phyloP scores from a whole-genome alignment of 768 basidiomycete species.

The Termitomyces sp. region DNA sequence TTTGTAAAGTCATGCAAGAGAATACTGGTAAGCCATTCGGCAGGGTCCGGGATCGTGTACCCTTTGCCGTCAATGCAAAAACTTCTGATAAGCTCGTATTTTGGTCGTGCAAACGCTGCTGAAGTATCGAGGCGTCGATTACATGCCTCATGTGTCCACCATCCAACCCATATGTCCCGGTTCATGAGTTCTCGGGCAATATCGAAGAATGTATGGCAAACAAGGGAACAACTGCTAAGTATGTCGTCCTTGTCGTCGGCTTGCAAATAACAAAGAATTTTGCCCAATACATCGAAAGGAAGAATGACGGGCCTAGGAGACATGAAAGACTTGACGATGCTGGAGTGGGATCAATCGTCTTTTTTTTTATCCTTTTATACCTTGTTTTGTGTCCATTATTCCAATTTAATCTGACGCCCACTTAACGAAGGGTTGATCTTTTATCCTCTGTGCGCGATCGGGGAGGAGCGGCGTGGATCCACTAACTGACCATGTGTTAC shows the following conservation, averaged over 20 bases:
- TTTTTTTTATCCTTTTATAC: not conserved
- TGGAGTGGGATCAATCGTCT: not conserved
- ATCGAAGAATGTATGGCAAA: not conserved
- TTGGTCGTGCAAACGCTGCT: not conserved
- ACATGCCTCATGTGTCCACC: not conserved
- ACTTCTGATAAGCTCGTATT: not conserved
- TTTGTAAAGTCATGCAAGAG: slow-evolving; percentile 1
- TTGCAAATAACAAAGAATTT: not conserved
- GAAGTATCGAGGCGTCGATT: not conserved
- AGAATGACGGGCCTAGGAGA: not conserved
- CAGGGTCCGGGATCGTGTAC: not conserved
- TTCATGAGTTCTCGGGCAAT: slow-evolving; percentile 2
- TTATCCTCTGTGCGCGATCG: no score
- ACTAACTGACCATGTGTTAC: no score
- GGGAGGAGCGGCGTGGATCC: no score
- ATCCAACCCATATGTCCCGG: not conserved
- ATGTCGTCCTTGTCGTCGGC: not conserved
- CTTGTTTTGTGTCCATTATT: not conserved
- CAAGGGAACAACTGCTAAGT: not conserved
- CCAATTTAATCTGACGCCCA: not conserved
- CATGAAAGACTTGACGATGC: not conserved
- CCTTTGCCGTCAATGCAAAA: not conserved
- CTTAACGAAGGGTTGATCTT: no score
- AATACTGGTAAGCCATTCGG: not conserved
- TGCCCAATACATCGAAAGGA: not conserved